Percentiles rank a stretch among this genome's conserved stretches.
phyloP scores from a whole-genome alignment of 805 yeast species.

The Saccharomyces jurei region DNA sequence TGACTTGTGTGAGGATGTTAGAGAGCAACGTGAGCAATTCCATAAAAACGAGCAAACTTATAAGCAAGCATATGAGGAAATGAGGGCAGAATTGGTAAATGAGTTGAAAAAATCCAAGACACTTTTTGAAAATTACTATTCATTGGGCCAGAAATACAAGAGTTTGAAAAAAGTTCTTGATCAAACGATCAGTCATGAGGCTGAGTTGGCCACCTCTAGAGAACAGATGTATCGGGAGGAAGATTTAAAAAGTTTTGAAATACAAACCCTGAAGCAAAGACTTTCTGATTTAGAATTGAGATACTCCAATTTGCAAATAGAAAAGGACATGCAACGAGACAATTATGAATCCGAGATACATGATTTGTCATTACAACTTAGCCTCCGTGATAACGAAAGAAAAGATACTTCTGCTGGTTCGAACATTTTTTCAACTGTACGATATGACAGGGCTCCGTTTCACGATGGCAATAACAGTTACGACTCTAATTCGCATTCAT shows the following conservation, averaged over 20 bases:
- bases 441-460: neutral
- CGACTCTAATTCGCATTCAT: neutral
- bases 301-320: neutral
- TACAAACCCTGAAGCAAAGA: neutral
- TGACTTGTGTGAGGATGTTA: conserved; percentile 9
- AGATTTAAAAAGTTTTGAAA: neutral
- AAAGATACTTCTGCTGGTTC: neutral
- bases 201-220: neutral
- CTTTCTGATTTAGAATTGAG: neutral
- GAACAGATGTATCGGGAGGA: neutral
- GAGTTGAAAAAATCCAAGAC: conserved; percentile 31
- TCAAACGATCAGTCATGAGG: neutral
- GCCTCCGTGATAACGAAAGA: neutral
- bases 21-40: conserved; percentile 5
- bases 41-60: conserved; percentile 8
- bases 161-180: conserved; percentile 12
- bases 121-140: conserved; percentile 31
- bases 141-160: conserved; percentile 28
- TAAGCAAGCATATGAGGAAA: conserved; percentile 19
- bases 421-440: neutral
- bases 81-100: conserved; percentile 26
- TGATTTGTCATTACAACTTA: neutral
- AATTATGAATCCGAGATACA: neutral
- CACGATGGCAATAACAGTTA: neutral
- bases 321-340: neutral